Conservation (phyloP, 768 basidiomycete species). For the Rhodosporidiobolus odoratus region DNA sequence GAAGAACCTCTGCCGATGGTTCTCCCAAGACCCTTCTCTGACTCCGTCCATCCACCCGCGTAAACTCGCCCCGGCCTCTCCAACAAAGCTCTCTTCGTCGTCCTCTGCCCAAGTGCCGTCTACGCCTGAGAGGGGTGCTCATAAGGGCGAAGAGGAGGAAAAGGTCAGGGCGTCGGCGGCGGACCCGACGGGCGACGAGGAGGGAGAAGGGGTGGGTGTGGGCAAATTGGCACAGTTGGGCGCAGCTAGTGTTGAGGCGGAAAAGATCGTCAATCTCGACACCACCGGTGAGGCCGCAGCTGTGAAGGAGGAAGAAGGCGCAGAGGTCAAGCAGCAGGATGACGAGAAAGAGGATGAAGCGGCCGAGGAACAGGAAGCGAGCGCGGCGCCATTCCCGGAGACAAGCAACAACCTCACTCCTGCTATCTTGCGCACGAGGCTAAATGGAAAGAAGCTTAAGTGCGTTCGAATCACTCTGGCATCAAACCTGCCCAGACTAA, state of each 20-base stretch:
- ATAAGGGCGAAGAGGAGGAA: neutral
- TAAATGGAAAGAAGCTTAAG: conserved; percentile 42
- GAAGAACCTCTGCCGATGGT: conserved; percentile 40
- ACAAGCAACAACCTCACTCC: conserved; percentile 32
- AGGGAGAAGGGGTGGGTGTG: conserved; percentile 5
- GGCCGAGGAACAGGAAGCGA: neutral
- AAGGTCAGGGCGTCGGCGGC: neutral
- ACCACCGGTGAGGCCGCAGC: neutral
- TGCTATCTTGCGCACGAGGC: conserved; percentile 14
- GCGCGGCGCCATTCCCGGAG: conserved; percentile 28
- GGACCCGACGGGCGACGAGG: neutral
- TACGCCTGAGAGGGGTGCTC: neutral
- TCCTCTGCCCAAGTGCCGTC: neutral
- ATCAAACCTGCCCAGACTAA: no score
- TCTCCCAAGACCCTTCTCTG: conserved; percentile 21
- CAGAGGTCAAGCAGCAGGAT: neutral
- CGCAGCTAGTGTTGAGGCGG: conserved; percentile 5
- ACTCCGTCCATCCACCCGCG: conserved; percentile 30
- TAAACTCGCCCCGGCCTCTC: conserved; percentile 24
- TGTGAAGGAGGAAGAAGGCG: neutral
- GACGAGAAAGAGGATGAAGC: neutral
- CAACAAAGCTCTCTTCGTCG: conserved; percentile 9
- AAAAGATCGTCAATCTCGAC: conserved; percentile 11
- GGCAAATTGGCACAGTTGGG: conserved; percentile 25
- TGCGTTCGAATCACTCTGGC: no score